Evolutionary conservation across 768 basidiomycete genomes (phyloP).

Genomic region (Lactarius sp.): DNA sequence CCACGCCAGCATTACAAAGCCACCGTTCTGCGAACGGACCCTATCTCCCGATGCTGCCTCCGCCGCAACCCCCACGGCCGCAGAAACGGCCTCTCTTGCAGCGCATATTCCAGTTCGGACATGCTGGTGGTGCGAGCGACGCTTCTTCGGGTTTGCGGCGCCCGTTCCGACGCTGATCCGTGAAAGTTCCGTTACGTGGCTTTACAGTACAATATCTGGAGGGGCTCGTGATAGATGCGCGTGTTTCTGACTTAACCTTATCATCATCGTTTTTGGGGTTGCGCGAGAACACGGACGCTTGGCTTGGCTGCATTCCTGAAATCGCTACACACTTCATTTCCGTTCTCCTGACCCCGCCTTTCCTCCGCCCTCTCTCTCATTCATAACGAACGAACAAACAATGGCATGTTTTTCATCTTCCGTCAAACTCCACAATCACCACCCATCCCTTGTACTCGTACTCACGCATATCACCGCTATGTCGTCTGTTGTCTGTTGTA

Average conservation of each 20-base stretch:
- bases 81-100: slow-evolving; percentile 24
- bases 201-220: slow-evolving; percentile 1
- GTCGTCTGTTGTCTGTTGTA: not conserved
- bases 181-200: not conserved
- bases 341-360: slow-evolving; percentile 8
- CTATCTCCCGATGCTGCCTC: not conserved
- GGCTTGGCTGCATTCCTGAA: slow-evolving; percentile 11
- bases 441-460: slow-evolving; percentile 2
- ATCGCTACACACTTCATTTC: slow-evolving; percentile 15
- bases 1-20: slow-evolving; percentile 16
- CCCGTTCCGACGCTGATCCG: slow-evolving; percentile 7
- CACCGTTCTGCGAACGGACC: slow-evolving; percentile 7
- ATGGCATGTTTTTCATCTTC: slow-evolving; percentile 5
- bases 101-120: slow-evolving; percentile 21
- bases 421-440: slow-evolving; percentile 5
- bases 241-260: slow-evolving; percentile 12
- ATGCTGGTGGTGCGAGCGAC: not conserved
- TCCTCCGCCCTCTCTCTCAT: not conserved
- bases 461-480: not conserved
- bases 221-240: not conserved
- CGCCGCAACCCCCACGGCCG: slow-evolving; percentile 7
- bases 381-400: slow-evolving; percentile 6
- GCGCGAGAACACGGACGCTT: slow-evolving; percentile 11
- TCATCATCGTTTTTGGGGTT: slow-evolving; percentile 4
- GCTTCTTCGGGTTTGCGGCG: slow-evolving; percentile 5